These are phyloP conservation scores for Fallopia convolvulus DNA, from an alignment of 148 eudicot species.

Conservation along the genomic window DNA sequence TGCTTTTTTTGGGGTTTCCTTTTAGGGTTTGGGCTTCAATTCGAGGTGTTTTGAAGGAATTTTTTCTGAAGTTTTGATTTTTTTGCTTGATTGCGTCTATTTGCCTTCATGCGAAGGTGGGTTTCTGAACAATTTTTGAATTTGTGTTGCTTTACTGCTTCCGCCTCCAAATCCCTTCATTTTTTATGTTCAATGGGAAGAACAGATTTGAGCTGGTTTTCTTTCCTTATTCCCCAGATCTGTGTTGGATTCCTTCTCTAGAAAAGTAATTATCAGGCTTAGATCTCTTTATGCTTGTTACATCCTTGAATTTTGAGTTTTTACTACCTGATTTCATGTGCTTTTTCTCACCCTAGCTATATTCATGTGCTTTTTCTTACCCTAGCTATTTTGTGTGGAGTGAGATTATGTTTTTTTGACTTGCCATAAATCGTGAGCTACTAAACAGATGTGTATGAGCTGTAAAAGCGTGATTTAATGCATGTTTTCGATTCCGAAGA, in stretches of 20 bases:
- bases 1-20: background rate
- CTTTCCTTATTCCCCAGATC: conserved; percentile 1
- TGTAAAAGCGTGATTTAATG: background rate
- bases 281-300: conserved; percentile 2
- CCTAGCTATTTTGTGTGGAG: background rate
- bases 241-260: background rate
- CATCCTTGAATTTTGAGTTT: background rate
- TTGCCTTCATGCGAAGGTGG: background rate
- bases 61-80: background rate
- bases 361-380: background rate
- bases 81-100: background rate
- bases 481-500: background rate
- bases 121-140: background rate
- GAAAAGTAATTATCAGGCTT: background rate
- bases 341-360: too few relatives aligned
- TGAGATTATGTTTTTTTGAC: background rate
- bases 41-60: background rate
- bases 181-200: background rate
- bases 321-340: background rate
- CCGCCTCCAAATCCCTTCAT: background rate
- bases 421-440: background rate
- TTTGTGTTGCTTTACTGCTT: background rate
- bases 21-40: conserved; percentile 7
- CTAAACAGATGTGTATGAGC: background rate
- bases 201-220: background rate